These are phyloP conservation scores for Ogataea naganishii DNA, from an alignment of 805 yeast genomes.

Conservation along the genomic window DNA sequence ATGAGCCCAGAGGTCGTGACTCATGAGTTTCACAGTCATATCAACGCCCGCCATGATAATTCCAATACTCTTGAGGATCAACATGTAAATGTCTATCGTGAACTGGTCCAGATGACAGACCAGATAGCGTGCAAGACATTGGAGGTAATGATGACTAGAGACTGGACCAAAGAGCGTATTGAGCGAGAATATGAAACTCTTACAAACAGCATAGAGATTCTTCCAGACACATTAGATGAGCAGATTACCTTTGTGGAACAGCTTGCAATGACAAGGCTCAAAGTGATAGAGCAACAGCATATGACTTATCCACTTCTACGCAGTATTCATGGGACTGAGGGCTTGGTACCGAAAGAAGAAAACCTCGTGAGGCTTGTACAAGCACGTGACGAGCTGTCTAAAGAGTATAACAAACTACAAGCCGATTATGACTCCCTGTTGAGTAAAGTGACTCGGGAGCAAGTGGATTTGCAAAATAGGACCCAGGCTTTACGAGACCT, in stretches of 20 bases:
- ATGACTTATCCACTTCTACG: slow-evolving; percentile 8
- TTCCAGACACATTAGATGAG: not conserved
- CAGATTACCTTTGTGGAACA: slow-evolving; percentile 1
- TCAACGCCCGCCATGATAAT: no score
- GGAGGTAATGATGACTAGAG: no score
- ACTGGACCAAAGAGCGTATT: no score
- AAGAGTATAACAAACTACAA: slow-evolving; percentile 1
- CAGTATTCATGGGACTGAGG: slow-evolving; percentile 4
- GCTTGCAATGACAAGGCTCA: slow-evolving; percentile 1
- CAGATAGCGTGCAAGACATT: no score
- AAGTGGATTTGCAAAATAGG: not conserved
- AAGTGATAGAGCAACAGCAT: slow-evolving; percentile 6
- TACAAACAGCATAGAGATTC: no score
- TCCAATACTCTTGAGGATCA: no score
- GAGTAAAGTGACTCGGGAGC: not conserved
- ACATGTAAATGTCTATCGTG: no score
- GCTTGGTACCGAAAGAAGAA: slow-evolving; percentile 2
- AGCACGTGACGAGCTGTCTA: slow-evolving; percentile 3
- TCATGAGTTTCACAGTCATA: no score
- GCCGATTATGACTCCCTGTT: not conserved
- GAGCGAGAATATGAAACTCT: no score
- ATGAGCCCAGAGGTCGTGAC: no score
- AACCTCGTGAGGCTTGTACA: slow-evolving; percentile 1
- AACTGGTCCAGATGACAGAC: no score
- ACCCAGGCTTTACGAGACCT: not conserved